Evolutionary conservation across 306 rosid species (phyloP).

Genomic region (Quercus suber): DNA sequence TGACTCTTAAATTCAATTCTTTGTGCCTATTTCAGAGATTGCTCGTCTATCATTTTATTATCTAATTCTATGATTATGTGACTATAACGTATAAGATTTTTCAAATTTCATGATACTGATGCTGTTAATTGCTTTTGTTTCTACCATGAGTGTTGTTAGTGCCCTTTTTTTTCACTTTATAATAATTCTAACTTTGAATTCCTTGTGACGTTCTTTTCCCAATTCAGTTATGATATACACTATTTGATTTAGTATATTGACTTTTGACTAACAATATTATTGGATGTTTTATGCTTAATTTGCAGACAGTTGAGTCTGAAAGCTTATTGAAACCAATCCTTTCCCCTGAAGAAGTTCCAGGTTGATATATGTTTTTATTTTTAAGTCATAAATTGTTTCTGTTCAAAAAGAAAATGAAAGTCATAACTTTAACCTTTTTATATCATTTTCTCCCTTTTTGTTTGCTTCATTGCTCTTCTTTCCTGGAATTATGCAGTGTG

Average conservation of each 20-base stretch:
- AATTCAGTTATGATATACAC: not conserved
- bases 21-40: too few relatives aligned
- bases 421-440: not conserved
- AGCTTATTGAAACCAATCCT: slow-evolving; percentile 70
- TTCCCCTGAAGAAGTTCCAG: slow-evolving; percentile 80
- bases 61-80: too few relatives aligned
- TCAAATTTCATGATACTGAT: not conserved
- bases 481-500: slow-evolving; percentile 58
- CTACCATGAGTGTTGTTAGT: not conserved
- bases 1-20: too few relatives aligned
- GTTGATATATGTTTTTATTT: slow-evolving; percentile 30
- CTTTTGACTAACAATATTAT: not conserved
- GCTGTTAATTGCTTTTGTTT: too few relatives aligned
- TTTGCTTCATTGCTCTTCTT: slow-evolving; percentile 14
- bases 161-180: not conserved
- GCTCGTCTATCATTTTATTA: too few relatives aligned
- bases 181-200: not conserved
- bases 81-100: too few relatives aligned
- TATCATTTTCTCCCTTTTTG: not conserved
- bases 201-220: not conserved
- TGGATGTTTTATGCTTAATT: slow-evolving; percentile 13
- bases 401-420: not conserved
- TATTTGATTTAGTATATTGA: slow-evolving; percentile 1
- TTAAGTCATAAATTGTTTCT: not conserved
- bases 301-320: slow-evolving; percentile 84